A percentile compares a stretch with the other conserved stretches of the same genome.
These are phyloP conservation scores for Heliamphora pulchella DNA, from an alignment of 179 eudicot genomes.

Conservation along the genomic window DNA sequence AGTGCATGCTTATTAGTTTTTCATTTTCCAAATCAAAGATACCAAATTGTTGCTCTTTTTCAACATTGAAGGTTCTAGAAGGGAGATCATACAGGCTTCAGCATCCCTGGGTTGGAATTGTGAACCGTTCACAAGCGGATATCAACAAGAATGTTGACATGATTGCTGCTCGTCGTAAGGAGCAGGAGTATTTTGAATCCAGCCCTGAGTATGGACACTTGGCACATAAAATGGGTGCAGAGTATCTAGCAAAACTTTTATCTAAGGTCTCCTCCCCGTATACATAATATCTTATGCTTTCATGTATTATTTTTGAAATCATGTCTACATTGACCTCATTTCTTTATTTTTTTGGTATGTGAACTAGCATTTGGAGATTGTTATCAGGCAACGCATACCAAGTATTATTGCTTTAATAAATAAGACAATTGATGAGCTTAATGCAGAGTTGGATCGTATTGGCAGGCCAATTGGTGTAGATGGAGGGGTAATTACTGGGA, in stretches of 20 bases:
- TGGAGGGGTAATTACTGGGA: conserved; percentile 71
- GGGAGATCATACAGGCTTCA: conserved; percentile 90
- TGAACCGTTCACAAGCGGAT: conserved; percentile 99
- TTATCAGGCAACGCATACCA: conserved; percentile 90
- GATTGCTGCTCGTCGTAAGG: conserved; percentile 79
- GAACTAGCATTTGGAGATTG: conserved; percentile 82
- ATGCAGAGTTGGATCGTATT: conserved; percentile 91
- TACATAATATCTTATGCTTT: not conserved
- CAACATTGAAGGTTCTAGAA: conserved; percentile 68
- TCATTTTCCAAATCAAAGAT: not conserved
- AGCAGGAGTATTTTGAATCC: conserved; percentile 77
- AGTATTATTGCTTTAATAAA: conserved; percentile 87
- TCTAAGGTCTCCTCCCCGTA: conserved; percentile 46
- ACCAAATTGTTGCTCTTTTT: conserved; percentile 2
- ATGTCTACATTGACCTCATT: conserved; percentile 3
- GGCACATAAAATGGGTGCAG: conserved; percentile 94
- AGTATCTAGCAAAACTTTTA: conserved; percentile 85
- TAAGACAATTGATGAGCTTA: conserved; percentile 90
- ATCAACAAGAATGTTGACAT: conserved; percentile 95
- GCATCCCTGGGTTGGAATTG: conserved; percentile 99
- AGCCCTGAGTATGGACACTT: conserved; percentile 98
- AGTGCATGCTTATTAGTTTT: not conserved
- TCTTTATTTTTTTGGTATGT: conserved; percentile 5
- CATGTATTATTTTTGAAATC: not conserved
- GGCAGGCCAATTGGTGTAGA: conserved; percentile 90